Evolutionary conservation across 441 rosid genomes (phyloP), one percentile per base, ranked within the genome.

Genomic region (Manihot esculenta): DNA sequence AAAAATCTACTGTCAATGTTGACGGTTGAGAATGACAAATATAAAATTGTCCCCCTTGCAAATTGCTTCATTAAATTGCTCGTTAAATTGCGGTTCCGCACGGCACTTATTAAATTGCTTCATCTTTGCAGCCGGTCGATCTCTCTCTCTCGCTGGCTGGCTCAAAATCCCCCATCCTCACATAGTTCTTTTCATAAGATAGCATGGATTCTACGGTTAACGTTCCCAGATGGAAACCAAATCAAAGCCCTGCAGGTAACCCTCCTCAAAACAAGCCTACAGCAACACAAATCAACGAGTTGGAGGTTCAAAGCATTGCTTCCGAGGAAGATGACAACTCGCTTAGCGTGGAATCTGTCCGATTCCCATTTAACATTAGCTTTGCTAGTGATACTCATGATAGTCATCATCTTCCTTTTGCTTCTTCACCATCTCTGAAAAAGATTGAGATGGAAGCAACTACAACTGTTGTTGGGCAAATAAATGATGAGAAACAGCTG

Each of bases 151-250:
- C 41, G 3, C 41, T 50, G 6, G 18, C 54, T 50, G 21, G 1
- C n/a, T 2, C 51, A 1, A 3, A 15, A 48, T 48, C 51, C 1
- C n/a, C 1, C n/a, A 3, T 7, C 7, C 10, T 50, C 54, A 50
- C 54, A 18, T 20, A 3, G 21, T 17, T 50, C 8, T 50, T 20
- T 50, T 17, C 17, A 5, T 7, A 17, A 48, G 1, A 0, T 17
- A 49, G 59, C 1, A 78, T 83, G 79, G 78, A 71, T 53, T 59
- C 86, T 58, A 14, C 75, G 5, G 3, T 59, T 35, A 49, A 69
- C 20, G 80, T 80, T 21, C 84, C 76, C 0, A 49, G 82, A 65
- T 82, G 87, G 84, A 51, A 57, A 15, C 81, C 85, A 24, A 82
- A 72, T 53, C 76, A 78, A 1, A 45, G 50, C 58, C 23, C 53